Percentiles rank a stretch among this genome's conserved stretches.
These are phyloP conservation scores for Niebla homalea DNA, from an alignment of 495 filamentous ascomycete genomes.

Conservation along the genomic window DNA sequence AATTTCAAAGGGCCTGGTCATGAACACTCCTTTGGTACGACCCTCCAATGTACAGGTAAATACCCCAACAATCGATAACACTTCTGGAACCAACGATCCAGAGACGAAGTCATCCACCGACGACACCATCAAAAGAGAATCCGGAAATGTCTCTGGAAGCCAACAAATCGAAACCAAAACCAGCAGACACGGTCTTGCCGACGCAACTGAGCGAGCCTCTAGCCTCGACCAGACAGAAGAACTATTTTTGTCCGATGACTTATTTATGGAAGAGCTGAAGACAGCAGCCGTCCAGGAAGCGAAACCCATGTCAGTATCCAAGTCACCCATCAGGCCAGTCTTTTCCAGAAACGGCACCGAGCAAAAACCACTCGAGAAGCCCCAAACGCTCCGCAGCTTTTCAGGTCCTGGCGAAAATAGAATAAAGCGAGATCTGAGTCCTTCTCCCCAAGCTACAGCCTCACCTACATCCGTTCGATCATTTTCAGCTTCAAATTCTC, in stretches of 20 bases:
- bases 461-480: constrained; percentile 14
- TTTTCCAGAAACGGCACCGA: constrained; percentile 35
- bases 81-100: too few relatives aligned
- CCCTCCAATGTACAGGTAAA: too few relatives aligned
- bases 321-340: constrained; percentile 62
- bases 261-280: constrained; percentile 78
- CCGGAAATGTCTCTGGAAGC: background rate
- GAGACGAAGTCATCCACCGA: too few relatives aligned
- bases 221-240: constrained; percentile 47
- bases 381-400: constrained; percentile 36
- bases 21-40: too few relatives aligned
- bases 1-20: too few relatives aligned
- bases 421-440: constrained; percentile 14
- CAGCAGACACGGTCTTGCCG: constrained; percentile 15
- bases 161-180: background rate
- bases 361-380: constrained; percentile 21
- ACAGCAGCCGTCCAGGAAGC: constrained; percentile 73
- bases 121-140: too few relatives aligned
- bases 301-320: constrained; percentile 66
- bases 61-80: too few relatives aligned
- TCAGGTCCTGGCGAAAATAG: constrained; percentile 22
- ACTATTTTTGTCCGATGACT: constrained; percentile 66
- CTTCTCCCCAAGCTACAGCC: constrained; percentile 23
- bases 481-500: constrained; percentile 10
- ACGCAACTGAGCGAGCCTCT: constrained; percentile 24